Evolutionary conservation across 345 rosid genomes (phyloP).

Genomic region (Lenwebbia sp.): DNA sequence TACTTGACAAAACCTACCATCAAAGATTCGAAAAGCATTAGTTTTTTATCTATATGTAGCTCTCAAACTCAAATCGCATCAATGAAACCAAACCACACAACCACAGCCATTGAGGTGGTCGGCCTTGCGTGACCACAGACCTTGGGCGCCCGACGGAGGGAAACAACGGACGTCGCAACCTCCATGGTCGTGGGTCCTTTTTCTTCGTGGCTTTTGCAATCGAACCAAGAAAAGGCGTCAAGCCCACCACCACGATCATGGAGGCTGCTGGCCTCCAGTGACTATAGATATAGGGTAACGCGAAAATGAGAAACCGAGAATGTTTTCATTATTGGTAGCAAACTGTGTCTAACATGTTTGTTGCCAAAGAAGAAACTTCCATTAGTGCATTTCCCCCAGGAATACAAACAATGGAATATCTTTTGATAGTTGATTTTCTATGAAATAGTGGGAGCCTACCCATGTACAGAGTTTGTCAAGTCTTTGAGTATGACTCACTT

Average conservation of each 20-base stretch:
- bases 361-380: neutral
- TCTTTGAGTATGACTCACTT: neutral
- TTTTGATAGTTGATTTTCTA: neutral
- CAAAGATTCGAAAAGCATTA: too few relatives aligned
- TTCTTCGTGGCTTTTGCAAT: neutral
- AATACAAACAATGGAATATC: too few relatives aligned
- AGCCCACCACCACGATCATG: neutral
- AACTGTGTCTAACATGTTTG: neutral
- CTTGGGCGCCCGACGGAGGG: neutral
- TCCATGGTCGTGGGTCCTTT: neutral
- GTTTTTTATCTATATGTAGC: neutral
- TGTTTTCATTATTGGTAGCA: neutral
- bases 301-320: neutral
- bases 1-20: neutral
- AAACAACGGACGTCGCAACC: neutral
- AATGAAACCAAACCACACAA: neutral
- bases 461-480: too few relatives aligned
- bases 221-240: neutral
- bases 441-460: neutral
- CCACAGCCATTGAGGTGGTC: neutral
- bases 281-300: neutral
- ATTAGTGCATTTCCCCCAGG: too few relatives aligned
- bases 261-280: neutral
- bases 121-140: neutral
- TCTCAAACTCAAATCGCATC: neutral